These are phyloP conservation scores for Colletotrichum tamarilloi DNA, from an alignment of 2,329 filamentous ascomycete genomes.

Conservation along the genomic window DNA sequence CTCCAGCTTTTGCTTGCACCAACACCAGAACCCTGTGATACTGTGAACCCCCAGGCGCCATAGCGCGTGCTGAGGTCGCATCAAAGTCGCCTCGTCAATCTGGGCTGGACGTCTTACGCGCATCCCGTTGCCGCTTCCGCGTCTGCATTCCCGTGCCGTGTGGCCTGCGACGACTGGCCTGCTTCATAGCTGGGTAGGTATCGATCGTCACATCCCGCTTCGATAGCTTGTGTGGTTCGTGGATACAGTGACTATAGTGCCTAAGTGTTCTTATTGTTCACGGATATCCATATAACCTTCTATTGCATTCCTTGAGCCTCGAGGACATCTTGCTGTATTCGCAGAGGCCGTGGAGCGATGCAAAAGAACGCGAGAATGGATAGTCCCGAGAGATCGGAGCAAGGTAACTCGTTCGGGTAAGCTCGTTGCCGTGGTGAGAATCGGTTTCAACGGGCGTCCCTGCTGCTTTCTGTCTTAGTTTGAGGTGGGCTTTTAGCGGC, in stretches of 20 bases:
- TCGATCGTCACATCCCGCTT: neutral
- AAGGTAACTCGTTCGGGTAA: constrained; percentile 27
- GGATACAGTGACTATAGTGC: neutral
- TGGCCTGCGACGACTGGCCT: neutral
- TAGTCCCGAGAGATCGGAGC: constrained; percentile 26
- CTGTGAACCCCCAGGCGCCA: neutral
- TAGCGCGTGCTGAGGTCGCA: constrained; percentile 25
- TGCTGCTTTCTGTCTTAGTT: constrained; percentile 12
- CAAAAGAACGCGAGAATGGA: neutral
- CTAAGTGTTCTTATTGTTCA: neutral
- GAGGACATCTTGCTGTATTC: neutral
- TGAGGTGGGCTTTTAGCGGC: constrained; percentile 13
- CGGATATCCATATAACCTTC: neutral
- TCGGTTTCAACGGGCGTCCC: constrained; percentile 25
- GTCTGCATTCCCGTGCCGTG: constrained; percentile 15
- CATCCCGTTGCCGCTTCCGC: constrained; percentile 29
- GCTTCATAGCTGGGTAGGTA: neutral
- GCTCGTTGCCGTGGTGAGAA: constrained; percentile 11
- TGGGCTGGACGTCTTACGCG: constrained; percentile 7
- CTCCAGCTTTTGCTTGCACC: neutral
- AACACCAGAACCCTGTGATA: neutral
- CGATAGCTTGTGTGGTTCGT: neutral
- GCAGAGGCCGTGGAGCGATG: neutral
- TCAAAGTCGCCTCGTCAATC: constrained; percentile 32
- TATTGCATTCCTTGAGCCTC: neutral